Conservation (phyloP, 2,329 filamentous ascomycete species). For the Phialophora verrucosa region DNA sequence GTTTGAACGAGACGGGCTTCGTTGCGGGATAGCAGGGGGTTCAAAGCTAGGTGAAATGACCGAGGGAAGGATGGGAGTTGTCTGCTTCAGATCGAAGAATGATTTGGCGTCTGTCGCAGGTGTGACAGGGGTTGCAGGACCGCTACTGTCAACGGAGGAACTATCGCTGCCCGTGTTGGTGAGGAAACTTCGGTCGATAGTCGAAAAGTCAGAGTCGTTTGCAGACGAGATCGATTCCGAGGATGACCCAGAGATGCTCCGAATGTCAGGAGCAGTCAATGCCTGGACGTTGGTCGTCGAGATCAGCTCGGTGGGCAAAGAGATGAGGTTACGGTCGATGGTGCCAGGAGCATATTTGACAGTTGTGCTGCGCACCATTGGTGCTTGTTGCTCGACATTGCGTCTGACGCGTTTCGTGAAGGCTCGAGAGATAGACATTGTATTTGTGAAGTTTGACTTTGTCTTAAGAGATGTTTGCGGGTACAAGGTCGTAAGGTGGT, state of each 20-base stretch:
- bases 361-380: slow-evolving; percentile 51
- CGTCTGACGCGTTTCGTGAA: slow-evolving; percentile 57
- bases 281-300: slow-evolving; percentile 97
- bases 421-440: slow-evolving; percentile 49
- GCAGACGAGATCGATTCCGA: slow-evolving; percentile 58
- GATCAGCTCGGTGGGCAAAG: slow-evolving; percentile 80
- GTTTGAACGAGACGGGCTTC: slow-evolving; percentile 87
- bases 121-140: slow-evolving; percentile 53
- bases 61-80: slow-evolving; percentile 67
- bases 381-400: slow-evolving; percentile 52
- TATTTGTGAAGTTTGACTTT: slow-evolving; percentile 9
- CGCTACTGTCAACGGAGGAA: slow-evolving; percentile 44
- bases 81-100: slow-evolving; percentile 69
- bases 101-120: slow-evolving; percentile 59
- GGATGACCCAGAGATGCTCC: slow-evolving; percentile 51
- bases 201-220: slow-evolving; percentile 70
- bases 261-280: slow-evolving; percentile 89
- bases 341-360: slow-evolving; percentile 52
- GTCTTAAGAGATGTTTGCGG: slow-evolving; percentile 7
- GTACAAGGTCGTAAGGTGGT: neutral
- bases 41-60: slow-evolving; percentile 55
- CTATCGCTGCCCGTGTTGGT: slow-evolving; percentile 54
- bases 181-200: slow-evolving; percentile 55
- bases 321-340: slow-evolving; percentile 68
- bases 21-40: slow-evolving; percentile 73